Percentiles rank a stretch among this genome's conserved stretches.
Conservation (phyloP, 2,329 filamentous ascomycete species). For the Pseudocercospora musae region DNA sequence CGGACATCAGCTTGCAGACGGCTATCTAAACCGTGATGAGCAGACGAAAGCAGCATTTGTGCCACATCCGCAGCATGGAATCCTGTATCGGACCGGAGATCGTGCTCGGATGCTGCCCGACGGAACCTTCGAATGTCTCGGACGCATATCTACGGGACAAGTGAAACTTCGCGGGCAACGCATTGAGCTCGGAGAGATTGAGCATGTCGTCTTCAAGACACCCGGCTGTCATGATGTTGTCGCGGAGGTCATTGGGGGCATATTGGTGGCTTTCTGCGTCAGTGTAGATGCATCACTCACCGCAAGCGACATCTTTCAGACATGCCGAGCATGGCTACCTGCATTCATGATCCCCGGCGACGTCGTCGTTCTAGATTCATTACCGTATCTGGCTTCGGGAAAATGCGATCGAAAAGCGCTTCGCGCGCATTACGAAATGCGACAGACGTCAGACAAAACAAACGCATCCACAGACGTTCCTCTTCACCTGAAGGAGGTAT, state of each 20-base stretch:
- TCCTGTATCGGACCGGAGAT: constrained; percentile 81
- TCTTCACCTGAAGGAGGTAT: constrained; percentile 11
- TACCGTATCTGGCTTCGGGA: constrained; percentile 77
- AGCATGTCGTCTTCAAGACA: constrained; percentile 64
- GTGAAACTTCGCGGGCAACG: constrained; percentile 84
- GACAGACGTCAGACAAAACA: constrained; percentile 23
- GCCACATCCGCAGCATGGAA: constrained; percentile 59
- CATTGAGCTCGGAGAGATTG: constrained; percentile 57
- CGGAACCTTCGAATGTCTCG: constrained; percentile 77
- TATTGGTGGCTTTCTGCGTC: constrained; percentile 72
- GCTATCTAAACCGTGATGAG: constrained; percentile 76
- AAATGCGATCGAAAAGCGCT: constrained; percentile 73
- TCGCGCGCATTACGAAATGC: constrained; percentile 51
- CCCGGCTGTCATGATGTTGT: constrained; percentile 62
- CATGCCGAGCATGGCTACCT: constrained; percentile 73
- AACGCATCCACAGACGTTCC: background rate
- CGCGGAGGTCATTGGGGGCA: constrained; percentile 64
- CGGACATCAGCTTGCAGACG: constrained; percentile 72
- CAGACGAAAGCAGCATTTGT: constrained; percentile 73
- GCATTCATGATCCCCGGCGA: constrained; percentile 80
- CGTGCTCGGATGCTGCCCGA: constrained; percentile 66
- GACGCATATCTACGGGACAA: constrained; percentile 74
- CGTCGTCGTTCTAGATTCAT: constrained; percentile 58
- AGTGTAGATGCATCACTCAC: constrained; percentile 44
- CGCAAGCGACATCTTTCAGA: constrained; percentile 49